These are phyloP conservation scores for Tylopilus cervinicoccineus DNA, from an alignment of 768 basidiomycete species.

Conservation along the genomic window DNA sequence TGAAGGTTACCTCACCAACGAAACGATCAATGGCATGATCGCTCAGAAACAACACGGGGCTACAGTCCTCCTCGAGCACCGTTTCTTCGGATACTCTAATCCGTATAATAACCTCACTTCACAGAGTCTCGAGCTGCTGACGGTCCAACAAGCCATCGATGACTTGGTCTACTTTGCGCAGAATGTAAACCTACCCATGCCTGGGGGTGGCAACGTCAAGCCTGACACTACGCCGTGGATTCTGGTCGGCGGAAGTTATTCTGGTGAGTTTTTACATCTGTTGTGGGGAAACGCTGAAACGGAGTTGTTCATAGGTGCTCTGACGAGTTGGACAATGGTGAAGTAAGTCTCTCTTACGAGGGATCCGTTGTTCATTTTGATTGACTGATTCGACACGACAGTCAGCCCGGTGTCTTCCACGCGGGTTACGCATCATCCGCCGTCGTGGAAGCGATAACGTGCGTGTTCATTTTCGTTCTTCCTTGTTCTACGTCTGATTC, in stretches of 20 bases:
- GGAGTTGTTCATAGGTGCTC: constrained; percentile 26
- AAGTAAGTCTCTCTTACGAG: constrained; percentile 39
- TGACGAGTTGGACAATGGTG: constrained; percentile 65
- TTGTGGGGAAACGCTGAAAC: background rate
- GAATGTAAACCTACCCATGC: too few relatives aligned
- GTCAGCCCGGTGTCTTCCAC: constrained; percentile 37
- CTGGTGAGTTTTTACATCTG: constrained; percentile 18
- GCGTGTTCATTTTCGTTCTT: constrained; percentile 11
- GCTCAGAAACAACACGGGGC: too few relatives aligned
- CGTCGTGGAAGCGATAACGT: constrained; percentile 44
- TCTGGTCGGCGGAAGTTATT: constrained; percentile 33
- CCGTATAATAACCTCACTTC: too few relatives aligned
- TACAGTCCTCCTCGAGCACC: too few relatives aligned
- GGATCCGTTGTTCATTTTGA: background rate
- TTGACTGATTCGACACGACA: constrained; percentile 29
- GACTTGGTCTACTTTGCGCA: too few relatives aligned
- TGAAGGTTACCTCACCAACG: too few relatives aligned
- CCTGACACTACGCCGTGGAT: too few relatives aligned
- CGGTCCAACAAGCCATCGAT: too few relatives aligned
- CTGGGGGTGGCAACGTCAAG: too few relatives aligned
- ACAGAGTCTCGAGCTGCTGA: too few relatives aligned
- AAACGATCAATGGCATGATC: too few relatives aligned
- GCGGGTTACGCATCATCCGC: constrained; percentile 45
- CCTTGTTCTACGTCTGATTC: background rate
- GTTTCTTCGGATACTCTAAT: too few relatives aligned